Conservation (phyloP, 75 land plant species). For the Cupressus sempervirens region DNA sequence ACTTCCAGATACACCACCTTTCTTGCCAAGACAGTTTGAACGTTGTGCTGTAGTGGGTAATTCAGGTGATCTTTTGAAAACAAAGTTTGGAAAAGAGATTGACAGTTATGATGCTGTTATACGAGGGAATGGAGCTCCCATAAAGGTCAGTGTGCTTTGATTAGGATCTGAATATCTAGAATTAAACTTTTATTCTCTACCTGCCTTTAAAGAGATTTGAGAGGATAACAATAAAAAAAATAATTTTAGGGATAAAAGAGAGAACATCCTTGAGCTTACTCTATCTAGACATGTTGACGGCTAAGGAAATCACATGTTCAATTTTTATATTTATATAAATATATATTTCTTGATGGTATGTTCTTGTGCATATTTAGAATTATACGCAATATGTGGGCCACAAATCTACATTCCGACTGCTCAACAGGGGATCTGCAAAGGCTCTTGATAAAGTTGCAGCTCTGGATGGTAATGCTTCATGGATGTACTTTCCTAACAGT, state of each 20-base stretch:
- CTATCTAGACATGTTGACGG: neutral
- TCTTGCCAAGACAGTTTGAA: conserved; percentile 73
- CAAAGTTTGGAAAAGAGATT: conserved; percentile 88
- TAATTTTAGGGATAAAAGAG: neutral
- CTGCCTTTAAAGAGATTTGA: neutral
- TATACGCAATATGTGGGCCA: conserved; percentile 83
- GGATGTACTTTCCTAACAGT: neutral
- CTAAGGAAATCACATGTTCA: neutral
- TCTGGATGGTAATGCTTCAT: conserved; percentile 58
- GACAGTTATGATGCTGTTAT: conserved; percentile 83
- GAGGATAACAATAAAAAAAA: neutral
- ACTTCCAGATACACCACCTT: conserved; percentile 80
- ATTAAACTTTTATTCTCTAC: neutral
- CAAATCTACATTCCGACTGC: conserved; percentile 84
- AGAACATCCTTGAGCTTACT: neutral
- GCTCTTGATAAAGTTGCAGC: conserved; percentile 96
- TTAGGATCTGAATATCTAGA: neutral
- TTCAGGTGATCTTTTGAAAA: conserved; percentile 82
- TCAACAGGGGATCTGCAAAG: conserved; percentile 94
- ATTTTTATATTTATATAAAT: neutral
- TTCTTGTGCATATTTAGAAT: conserved; percentile 44
- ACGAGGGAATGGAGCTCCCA: conserved; percentile 90
- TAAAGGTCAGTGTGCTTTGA: conserved; percentile 40
- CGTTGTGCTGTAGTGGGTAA: conserved; percentile 95
- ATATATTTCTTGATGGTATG: conserved; percentile 1